Evolutionary conservation across 2,329 filamentous ascomycete genomes (phyloP), one percentile per base, ranked within the genome.

Genomic region (Tricladium varicosporioides): DNA sequence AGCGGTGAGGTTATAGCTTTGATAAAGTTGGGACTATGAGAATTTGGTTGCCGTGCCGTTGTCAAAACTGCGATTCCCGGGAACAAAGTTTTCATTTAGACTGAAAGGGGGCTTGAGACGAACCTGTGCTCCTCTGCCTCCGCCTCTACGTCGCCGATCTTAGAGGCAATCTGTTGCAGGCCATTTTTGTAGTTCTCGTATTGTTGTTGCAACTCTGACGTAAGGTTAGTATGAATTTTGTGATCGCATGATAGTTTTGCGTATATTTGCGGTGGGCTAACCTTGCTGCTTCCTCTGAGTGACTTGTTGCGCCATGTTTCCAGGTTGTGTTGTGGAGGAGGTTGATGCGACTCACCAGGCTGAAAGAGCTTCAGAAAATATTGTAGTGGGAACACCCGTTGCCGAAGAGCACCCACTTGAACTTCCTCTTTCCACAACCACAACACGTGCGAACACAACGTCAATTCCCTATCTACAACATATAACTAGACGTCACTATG

Each of bases 111-210:
- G 51, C 0, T 33, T 52, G 50, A 43, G 22, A 77, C 88, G 72
- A 77, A 97, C 94, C 96, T 97, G 80, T 99, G 94, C 73, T 99
- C 94, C 74, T 99, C 94, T 16, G 90, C 87, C 73, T 97, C 94
- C 73, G 96, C 91, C 77, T 99, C 94, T 56, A 99, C 92, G 71
- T 97, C 92, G 43, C 94, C 94, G 66, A 99, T 97, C 74, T 96
- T 97, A 70, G 92, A 88, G 31, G 94, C 94, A 68, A 99, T 86
- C 70, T 94, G 90, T 75, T 97, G 93, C 57, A 99, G 83, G 2
- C 81, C 86, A 66, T 83, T 86, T 72, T 88, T 89, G 75, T 85
- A 93, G 74, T 86, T 91, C 64, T 83, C 83, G 73, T 94, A 94
- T 67, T 90, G 88, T 50, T 80, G 76, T 75, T 94, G 90, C 64